Evolutionary conservation across 164 flowering plant species (phyloP).

Genomic region (Magnolia sinica): DNA sequence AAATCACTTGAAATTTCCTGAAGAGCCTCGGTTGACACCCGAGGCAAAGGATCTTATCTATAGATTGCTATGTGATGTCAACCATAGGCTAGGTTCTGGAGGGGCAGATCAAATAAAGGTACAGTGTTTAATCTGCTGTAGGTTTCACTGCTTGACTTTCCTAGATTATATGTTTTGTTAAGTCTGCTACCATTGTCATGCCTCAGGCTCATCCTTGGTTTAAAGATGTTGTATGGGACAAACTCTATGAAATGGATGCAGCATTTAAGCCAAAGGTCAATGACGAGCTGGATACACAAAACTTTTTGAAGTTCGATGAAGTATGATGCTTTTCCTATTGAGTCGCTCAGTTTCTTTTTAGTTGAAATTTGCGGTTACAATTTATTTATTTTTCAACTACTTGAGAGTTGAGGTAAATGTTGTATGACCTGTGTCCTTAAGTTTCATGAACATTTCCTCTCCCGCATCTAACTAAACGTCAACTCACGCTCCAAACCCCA

Average conservation of each 20-base stretch:
- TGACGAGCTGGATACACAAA: slow-evolving; percentile 95
- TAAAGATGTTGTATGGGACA: slow-evolving; percentile 78
- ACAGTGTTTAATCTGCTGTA: slow-evolving; percentile 10
- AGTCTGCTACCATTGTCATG: background rate
- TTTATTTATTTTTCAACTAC: background rate
- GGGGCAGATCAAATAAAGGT: slow-evolving; percentile 84
- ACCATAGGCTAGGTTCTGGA: slow-evolving; percentile 71
- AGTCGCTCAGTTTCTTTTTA: background rate
- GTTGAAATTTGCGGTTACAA: no score
- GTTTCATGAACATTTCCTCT: background rate
- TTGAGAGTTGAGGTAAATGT: background rate
- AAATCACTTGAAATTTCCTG: slow-evolving; percentile 84
- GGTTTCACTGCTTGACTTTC: background rate
- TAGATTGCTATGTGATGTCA: slow-evolving; percentile 37
- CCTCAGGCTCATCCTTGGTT: slow-evolving; percentile 97
- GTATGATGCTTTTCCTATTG: slow-evolving; percentile 27
- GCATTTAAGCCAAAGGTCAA: slow-evolving; percentile 90
- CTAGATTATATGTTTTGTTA: background rate
- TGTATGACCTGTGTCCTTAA: background rate
- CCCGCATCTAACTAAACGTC: background rate
- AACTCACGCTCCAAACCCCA: background rate
- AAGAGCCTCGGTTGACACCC: slow-evolving; percentile 67
- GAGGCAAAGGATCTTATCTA: slow-evolving; percentile 89
- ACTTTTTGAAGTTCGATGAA: slow-evolving; percentile 92
- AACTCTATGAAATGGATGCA: slow-evolving; percentile 82